Evolutionary conservation across 2,329 filamentous ascomycete species (phyloP), one percentile per base, ranked within the genome.

Genomic region (Arachnomyces sp.): DNA sequence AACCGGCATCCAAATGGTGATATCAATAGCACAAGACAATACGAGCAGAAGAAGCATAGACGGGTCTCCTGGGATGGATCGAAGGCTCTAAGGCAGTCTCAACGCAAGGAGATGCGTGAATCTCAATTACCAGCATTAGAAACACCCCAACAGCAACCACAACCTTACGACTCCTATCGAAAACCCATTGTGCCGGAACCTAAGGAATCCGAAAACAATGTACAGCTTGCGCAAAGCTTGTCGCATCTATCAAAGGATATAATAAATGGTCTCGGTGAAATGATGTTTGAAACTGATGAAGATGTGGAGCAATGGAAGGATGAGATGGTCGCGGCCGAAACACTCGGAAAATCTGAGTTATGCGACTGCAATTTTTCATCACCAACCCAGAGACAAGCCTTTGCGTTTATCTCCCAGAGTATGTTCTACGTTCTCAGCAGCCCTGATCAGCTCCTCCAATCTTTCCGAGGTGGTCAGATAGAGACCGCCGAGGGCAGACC

Each of bases 401-500:
- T 63, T 37, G 53, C 61, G 4, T 70, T 68, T 43, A 44, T 68
- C 37, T 55, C 59, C 6, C 68, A 70, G 44, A 69, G 65, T 39
- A 55, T 68, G 1, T 65, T 61, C 42, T 71, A 63, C 44, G 57
- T 64, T 11, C 44, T 71, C 33, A 61, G 66, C 44, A 61, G 53
- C 38, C 57, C 63, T 15, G 56, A 49, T 20, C 60, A 66, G 34
- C 56, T 71, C 7, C 38, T 68, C 3, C 52, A 45, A 30, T 69
- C 67, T 7, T 68, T 70, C 49, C 52, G 56, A 38, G 47, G 43
- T 18, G 48, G 52, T 29, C 14, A 6, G 3, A 41, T 35, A 14
- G 35, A 41, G 15, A 34, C 31, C 14, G 38, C 35, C 11, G 39
- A 43, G 17, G 36, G 6, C 12, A 18, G 20, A 25, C 20, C 30